Evolutionary conservation across 208 protist genomes (phyloP).

Genomic region (Trypanosoma grayi): DNA sequence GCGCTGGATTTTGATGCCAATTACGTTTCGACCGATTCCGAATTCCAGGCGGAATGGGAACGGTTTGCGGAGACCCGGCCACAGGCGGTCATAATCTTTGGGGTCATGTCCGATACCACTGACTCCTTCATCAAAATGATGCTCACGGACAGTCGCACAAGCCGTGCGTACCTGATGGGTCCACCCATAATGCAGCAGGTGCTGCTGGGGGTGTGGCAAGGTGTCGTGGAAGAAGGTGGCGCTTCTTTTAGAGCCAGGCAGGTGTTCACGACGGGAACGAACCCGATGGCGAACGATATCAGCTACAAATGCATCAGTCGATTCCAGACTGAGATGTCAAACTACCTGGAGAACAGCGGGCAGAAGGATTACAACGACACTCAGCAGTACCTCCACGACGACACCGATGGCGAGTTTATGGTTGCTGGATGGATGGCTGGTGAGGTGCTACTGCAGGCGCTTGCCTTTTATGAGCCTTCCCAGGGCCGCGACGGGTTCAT

Average conservation of each 20-base stretch:
- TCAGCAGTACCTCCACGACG: slow-evolving; percentile 5
- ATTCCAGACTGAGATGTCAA: slow-evolving; percentile 35
- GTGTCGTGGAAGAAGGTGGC: not conserved
- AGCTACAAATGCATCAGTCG: slow-evolving; percentile 25
- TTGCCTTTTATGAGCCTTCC: slow-evolving; percentile 2
- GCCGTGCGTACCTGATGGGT: slow-evolving; percentile 25
- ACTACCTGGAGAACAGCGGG: slow-evolving; percentile 32
- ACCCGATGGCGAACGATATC: slow-evolving; percentile 28
- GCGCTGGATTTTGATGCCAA: not conserved
- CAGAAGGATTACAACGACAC: slow-evolving; percentile 17
- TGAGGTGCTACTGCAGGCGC: slow-evolving; percentile 12
- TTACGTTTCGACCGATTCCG: not conserved
- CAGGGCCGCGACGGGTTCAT: slow-evolving; percentile 16
- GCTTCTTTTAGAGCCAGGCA: slow-evolving; percentile 18
- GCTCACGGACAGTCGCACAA: slow-evolving; percentile 32
- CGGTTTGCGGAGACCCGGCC: slow-evolving; percentile 34
- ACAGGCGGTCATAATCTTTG: slow-evolving; percentile 52
- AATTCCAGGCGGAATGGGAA: slow-evolving; percentile 30
- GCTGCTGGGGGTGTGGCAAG: slow-evolving; percentile 10
- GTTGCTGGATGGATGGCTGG: slow-evolving; percentile 25
- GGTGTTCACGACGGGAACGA: slow-evolving; percentile 35
- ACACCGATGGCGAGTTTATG: slow-evolving; percentile 19
- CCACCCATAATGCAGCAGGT: slow-evolving; percentile 24
- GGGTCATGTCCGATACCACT: slow-evolving; percentile 19
- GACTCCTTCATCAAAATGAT: slow-evolving; percentile 26